A percentile compares a stretch with the other conserved stretches of the same genome.
These are phyloP conservation scores for Xylariomycetidae sp. DNA, from an alignment of 2,329 filamentous ascomycete genomes.

Conservation along the genomic window DNA sequence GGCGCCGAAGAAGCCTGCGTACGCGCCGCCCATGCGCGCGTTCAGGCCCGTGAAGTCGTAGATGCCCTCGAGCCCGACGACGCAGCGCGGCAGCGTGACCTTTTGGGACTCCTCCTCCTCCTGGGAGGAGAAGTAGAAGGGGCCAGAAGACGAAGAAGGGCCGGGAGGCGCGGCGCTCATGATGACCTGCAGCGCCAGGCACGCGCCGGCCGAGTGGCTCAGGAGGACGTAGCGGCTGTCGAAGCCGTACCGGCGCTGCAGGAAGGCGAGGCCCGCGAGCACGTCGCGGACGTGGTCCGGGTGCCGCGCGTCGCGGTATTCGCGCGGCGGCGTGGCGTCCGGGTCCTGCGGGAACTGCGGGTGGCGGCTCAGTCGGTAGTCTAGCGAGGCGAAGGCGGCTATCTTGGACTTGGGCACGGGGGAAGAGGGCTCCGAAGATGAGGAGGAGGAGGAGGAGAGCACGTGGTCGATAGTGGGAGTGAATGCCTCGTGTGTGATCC, in stretches of 20 bases:
- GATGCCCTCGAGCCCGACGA: constrained; percentile 62
- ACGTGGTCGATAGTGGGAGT: constrained; percentile 39
- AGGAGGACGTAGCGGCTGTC: constrained; percentile 47
- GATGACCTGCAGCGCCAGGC: constrained; percentile 57
- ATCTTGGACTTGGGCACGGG: constrained; percentile 37
- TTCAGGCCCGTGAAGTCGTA: constrained; percentile 58
- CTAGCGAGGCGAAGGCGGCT: constrained; percentile 59
- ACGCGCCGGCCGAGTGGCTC: constrained; percentile 62
- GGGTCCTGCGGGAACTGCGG: constrained; percentile 42
- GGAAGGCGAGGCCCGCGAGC: constrained; percentile 42
- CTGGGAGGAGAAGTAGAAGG: no score
- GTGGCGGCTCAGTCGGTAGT: constrained; percentile 58
- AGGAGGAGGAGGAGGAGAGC: constrained; percentile 20
- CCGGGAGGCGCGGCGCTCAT: constrained; percentile 22
- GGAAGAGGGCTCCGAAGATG: no score
- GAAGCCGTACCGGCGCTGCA: constrained; percentile 42
- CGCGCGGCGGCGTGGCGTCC: constrained; percentile 26
- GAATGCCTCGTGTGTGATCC: constrained; percentile 41
- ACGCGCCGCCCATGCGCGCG: constrained; percentile 41
- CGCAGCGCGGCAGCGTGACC: constrained; percentile 40
- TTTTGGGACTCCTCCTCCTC: constrained; percentile 12
- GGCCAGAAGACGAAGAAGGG: background rate
- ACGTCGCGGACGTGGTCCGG: constrained; percentile 60
- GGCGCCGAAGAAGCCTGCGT: constrained; percentile 51
- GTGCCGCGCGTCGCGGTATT: constrained; percentile 43